Conservation (phyloP, 2,329 filamentous ascomycete genomes). For the Huntiella abstrusa region DNA sequence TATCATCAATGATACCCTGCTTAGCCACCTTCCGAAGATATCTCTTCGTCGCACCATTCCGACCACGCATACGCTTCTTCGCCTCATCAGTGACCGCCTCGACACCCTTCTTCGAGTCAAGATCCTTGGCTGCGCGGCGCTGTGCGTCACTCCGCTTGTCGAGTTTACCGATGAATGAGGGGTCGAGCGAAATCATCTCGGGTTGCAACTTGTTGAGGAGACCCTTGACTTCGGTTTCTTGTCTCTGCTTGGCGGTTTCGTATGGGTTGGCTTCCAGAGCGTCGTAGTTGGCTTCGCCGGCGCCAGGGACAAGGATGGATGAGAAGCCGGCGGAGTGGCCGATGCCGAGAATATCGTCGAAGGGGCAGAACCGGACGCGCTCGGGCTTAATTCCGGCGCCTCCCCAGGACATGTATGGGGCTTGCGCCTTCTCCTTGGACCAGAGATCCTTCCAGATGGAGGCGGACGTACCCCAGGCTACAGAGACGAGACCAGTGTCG, state of each 20-base stretch:
- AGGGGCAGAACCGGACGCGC: slow-evolving; percentile 78
- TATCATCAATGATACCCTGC: slow-evolving; percentile 92
- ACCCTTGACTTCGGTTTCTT: slow-evolving; percentile 75
- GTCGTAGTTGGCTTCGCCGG: slow-evolving; percentile 95
- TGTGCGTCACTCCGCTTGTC: slow-evolving; percentile 67
- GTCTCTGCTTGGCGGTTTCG: slow-evolving; percentile 80
- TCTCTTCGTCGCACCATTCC: slow-evolving; percentile 75
- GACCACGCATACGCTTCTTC: slow-evolving; percentile 64
- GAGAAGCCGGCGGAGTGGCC: slow-evolving; percentile 74
- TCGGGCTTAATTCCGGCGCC: slow-evolving; percentile 69
- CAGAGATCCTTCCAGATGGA: slow-evolving; percentile 88
- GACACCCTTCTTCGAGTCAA: slow-evolving; percentile 48
- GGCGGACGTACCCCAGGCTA: slow-evolving; percentile 78
- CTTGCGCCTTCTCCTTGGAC: slow-evolving; percentile 61
- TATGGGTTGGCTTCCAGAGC: slow-evolving; percentile 87
- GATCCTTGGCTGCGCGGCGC: slow-evolving; percentile 55
- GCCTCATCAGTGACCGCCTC: slow-evolving; percentile 35
- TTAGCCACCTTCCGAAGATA: slow-evolving; percentile 81
- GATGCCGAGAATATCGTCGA: slow-evolving; percentile 79
- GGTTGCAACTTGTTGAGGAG: slow-evolving; percentile 89
- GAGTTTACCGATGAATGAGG: slow-evolving; percentile 75
- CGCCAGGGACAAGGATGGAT: slow-evolving; percentile 75
- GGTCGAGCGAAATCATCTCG: slow-evolving; percentile 91
- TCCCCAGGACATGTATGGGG: slow-evolving; percentile 86
- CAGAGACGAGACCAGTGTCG: slow-evolving; percentile 69